A percentile compares a stretch with the other conserved stretches of the same genome.
Conservation (phyloP, 805 yeast species). For the Starmerella geochares region DNA sequence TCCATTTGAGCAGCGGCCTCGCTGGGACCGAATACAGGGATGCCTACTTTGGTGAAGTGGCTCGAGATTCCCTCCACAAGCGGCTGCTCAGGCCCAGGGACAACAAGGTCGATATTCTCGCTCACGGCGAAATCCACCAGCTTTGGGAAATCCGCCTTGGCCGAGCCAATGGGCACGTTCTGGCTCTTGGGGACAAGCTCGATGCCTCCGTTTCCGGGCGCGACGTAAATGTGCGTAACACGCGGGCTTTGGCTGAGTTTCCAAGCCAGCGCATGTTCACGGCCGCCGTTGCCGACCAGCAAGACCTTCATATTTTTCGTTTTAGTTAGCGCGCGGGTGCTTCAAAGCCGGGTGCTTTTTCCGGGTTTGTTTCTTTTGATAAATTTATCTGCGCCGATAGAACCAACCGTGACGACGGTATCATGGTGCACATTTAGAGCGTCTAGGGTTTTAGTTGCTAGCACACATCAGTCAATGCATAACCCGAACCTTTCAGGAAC, state of each 20-base stretch:
- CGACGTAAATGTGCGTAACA: slow-evolving; percentile 69
- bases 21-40: slow-evolving; percentile 96
- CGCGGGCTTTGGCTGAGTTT: slow-evolving; percentile 67
- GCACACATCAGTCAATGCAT: slow-evolving; percentile 1
- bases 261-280: slow-evolving; percentile 97
- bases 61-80: slow-evolving; percentile 84
- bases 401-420: background rate
- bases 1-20: slow-evolving; percentile 86
- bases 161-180: slow-evolving; percentile 59
- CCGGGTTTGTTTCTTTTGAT: background rate
- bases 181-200: slow-evolving; percentile 43
- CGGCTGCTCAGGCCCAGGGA: slow-evolving; percentile 99
- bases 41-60: slow-evolving; percentile 66
- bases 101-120: slow-evolving; percentile 57
- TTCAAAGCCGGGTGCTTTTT: background rate
- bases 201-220: slow-evolving; percentile 96
- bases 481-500: background rate
- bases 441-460: background rate
- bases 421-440: background rate
- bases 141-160: slow-evolving; percentile 54
- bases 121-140: slow-evolving; percentile 66
- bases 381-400: background rate
- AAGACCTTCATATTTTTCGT: slow-evolving; percentile 67
- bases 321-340: too few relatives aligned
- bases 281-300: slow-evolving; percentile 94